These are phyloP conservation scores for Coniochaeta ligniaria DNA, from an alignment of 2,329 filamentous ascomycete genomes.

Conservation along the genomic window DNA sequence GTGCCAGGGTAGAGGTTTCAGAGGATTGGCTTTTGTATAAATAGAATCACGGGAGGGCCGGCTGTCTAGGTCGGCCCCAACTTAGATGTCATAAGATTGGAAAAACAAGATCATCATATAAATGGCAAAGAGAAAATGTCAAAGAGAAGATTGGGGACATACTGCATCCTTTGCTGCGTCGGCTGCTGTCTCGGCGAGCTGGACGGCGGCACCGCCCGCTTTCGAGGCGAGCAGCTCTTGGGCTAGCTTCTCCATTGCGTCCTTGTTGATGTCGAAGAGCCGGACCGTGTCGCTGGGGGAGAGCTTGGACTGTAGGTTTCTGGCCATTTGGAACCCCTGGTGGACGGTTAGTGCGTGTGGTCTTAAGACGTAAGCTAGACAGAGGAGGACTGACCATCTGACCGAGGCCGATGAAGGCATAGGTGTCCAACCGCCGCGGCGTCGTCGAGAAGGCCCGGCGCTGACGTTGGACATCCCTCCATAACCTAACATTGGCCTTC, in stretches of 20 bases:
- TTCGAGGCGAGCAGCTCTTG: constrained; percentile 36
- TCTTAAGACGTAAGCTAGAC: not conserved
- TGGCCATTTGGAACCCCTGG: constrained; percentile 57
- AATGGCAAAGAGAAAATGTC: constrained; percentile 8
- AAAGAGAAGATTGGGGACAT: constrained; percentile 22
- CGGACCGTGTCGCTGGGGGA: constrained; percentile 40
- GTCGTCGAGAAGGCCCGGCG: constrained; percentile 45
- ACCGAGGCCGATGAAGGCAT: constrained; percentile 53
- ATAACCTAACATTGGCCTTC: constrained; percentile 6
- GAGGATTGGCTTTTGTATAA: constrained; percentile 66
- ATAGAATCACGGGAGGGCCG: constrained; percentile 54
- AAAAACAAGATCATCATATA: constrained; percentile 25
- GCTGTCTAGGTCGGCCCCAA: constrained; percentile 46
- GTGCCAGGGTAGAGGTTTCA: constrained; percentile 32
- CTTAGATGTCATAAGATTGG: constrained; percentile 61
- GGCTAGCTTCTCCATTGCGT: constrained; percentile 37
- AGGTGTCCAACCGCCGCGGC: constrained; percentile 38
- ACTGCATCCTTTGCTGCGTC: constrained; percentile 47
- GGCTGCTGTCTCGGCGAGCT: constrained; percentile 34
- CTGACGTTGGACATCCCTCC: constrained; percentile 21
- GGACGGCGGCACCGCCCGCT: constrained; percentile 36
- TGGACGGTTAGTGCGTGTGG: constrained; percentile 1
- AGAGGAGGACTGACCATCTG: constrained; percentile 45
- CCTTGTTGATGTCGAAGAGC: constrained; percentile 50
- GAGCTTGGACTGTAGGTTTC: constrained; percentile 52